phyloP scores from a whole-genome alignment of 371 early-diverging fungal genomes.

The Haplosporangium sp. region DNA sequence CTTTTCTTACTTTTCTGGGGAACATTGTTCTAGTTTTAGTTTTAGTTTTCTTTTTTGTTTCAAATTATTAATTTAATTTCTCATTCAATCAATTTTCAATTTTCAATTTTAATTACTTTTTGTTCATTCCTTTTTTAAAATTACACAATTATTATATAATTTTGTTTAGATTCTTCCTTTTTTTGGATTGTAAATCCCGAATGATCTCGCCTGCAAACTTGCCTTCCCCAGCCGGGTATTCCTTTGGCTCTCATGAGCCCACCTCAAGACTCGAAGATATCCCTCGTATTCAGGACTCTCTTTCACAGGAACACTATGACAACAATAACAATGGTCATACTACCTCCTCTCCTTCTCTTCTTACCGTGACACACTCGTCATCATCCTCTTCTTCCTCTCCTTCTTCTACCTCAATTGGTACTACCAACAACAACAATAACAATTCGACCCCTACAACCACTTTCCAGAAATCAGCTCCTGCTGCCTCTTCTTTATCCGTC shows the following conservation, averaged over 20 bases:
- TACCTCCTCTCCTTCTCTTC: background rate
- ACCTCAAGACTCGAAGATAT: background rate
- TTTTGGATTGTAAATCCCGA: background rate
- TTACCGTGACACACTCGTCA: too few relatives aligned
- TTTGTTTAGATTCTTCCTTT: background rate
- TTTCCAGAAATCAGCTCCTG: slow-evolving; percentile 18
- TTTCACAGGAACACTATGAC: too few relatives aligned
- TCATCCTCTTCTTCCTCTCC: too few relatives aligned
- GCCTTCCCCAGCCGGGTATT: slow-evolving; percentile 52
- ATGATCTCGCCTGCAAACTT: slow-evolving; percentile 51
- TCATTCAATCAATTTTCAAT: background rate
- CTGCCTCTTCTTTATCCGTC: slow-evolving; percentile 23
- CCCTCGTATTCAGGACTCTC: too few relatives aligned
- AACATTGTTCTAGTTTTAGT: too few relatives aligned
- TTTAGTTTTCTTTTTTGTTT: too few relatives aligned
- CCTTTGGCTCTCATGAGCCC: slow-evolving; percentile 46
- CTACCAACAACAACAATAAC: background rate
- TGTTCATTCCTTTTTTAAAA: background rate
- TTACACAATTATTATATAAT: background rate
- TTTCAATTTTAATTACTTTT: background rate
- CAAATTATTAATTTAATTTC: too few relatives aligned
- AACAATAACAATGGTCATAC: background rate
- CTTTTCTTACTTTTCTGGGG: too few relatives aligned
- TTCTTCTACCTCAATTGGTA: background rate
- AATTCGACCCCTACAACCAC: slow-evolving; percentile 20